These are phyloP conservation scores for Isatis lusitanica DNA, from an alignment of 441 rosid genomes.

Conservation along the genomic window DNA sequence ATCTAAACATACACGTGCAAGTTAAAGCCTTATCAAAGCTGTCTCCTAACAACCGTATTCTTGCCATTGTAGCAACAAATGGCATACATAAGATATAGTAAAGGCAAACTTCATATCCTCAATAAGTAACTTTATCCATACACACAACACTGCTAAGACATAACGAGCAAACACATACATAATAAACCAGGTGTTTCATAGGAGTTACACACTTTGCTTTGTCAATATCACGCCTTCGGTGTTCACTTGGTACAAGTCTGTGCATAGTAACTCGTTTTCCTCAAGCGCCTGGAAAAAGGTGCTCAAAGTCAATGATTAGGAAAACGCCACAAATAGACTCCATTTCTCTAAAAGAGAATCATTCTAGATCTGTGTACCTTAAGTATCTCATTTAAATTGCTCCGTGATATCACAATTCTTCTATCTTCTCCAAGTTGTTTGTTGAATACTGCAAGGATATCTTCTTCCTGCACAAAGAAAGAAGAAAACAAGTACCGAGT, in stretches of 20 bases:
- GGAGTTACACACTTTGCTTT: slow-evolving; percentile 64
- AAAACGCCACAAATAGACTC: not conserved
- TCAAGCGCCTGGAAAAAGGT: slow-evolving; percentile 69
- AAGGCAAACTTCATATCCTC: slow-evolving; percentile 10
- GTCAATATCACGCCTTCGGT: slow-evolving; percentile 81
- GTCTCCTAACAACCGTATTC: not conserved
- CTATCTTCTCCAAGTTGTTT: slow-evolving; percentile 88
- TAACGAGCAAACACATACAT: slow-evolving; percentile 14
- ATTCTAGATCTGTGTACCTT: slow-evolving; percentile 49
- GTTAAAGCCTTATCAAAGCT: slow-evolving; percentile 3
- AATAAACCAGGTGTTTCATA: slow-evolving; percentile 8
- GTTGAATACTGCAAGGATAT: slow-evolving; percentile 60
- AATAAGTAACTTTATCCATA: not conserved
- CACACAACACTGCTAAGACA: slow-evolving; percentile 14
- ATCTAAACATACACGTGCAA: not conserved
- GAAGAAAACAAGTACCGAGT: not conserved
- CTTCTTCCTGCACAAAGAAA: slow-evolving; percentile 67
- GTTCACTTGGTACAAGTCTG: slow-evolving; percentile 63
- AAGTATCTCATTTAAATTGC: slow-evolving; percentile 75
- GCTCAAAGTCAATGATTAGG: not conserved
- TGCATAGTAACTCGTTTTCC: slow-evolving; percentile 74
- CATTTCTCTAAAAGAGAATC: slow-evolving; percentile 14
- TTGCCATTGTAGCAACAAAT: slow-evolving; percentile 6
- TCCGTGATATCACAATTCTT: slow-evolving; percentile 72
- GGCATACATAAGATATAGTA: not conserved